Base-by-base conservation (phyloP, 179 eudicot genomes). In the Gypsophila paniculata region DNA sequence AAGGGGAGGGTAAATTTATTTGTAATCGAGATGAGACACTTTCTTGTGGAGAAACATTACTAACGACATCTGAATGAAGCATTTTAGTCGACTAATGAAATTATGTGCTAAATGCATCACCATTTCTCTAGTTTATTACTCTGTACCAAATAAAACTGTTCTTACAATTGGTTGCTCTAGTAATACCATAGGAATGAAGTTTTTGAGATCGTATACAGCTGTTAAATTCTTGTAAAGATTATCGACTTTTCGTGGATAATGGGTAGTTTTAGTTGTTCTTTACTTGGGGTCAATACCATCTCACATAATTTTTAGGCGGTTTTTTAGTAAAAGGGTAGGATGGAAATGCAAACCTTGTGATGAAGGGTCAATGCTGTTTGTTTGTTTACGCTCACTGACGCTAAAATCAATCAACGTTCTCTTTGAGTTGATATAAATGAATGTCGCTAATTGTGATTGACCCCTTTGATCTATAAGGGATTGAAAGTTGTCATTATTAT, bases 341-440 rank as follows among this genome's bases (percentile, higher is more conserved):
- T 60, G 73, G 54, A 77, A 76, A 73, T 32, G 70, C 26, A 14
- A 68, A 65, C 26, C 76, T 67, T 29, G 34, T 68, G 67, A 72
- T 66, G 6, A 54, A 60, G 49, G 69, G 61, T 52, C 49, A 25
- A 13, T 67, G 60, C 48, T 4, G 54, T 49, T 51, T 26, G 36
- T 39, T 23, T 42, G 29, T 39, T 70, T 39, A 46, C 15, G 62
- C 65, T 54, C 71, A 44, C 59, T 25, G 46, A 51, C 25, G 17
- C 44, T 67, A 36, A 53, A 44, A 21, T 66, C n/a, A 42, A 48
- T 8, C 38, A n/a, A 10, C 58, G 42, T 52, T 72, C 68, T 77
- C 13, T 67, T 32, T 42, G 69, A 69, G 34, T 19, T 77, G 63
- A 36, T 44, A 29, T 60, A 49, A 62, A 48, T 60, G 73, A 67